Evolutionary conservation across 2,329 filamentous ascomycete genomes (phyloP).

Genomic region (Penicillium sp.): DNA sequence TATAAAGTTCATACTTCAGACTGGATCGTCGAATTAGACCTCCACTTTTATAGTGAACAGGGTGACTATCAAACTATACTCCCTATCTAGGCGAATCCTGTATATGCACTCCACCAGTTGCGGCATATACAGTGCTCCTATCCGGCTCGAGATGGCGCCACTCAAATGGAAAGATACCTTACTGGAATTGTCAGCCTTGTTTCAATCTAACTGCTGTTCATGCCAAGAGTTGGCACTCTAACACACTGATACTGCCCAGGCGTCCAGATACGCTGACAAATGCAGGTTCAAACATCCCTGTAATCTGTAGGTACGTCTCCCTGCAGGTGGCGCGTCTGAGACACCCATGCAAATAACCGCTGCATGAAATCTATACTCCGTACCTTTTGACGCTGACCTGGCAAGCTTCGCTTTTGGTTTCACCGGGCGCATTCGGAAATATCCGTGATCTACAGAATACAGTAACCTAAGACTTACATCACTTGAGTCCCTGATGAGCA

Average conservation of each 20-base stretch:
- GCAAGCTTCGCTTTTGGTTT: neutral
- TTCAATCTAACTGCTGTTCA: neutral
- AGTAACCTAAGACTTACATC: neutral
- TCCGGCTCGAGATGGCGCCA: neutral
- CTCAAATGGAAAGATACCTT: neutral
- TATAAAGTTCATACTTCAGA: neutral
- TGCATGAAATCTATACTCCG: neutral
- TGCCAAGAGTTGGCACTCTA: neutral
- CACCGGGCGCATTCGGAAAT: neutral
- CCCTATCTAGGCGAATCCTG: neutral
- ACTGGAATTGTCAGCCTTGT: neutral
- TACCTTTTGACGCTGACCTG: neutral
- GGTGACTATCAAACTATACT: neutral
- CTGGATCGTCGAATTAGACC: neutral
- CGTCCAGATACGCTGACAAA: neutral
- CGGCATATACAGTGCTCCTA: neutral
- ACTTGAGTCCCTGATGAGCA: neutral
- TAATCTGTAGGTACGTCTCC: neutral
- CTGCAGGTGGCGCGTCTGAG: neutral
- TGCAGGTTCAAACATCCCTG: neutral
- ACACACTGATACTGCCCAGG: neutral
- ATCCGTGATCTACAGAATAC: slow-evolving; percentile 1
- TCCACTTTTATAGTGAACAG: neutral
- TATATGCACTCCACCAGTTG: neutral
- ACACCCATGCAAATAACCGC: neutral